Evolutionary conservation across 495 filamentous ascomycete species (phyloP).

Genomic region (Neurospora intermedia): DNA sequence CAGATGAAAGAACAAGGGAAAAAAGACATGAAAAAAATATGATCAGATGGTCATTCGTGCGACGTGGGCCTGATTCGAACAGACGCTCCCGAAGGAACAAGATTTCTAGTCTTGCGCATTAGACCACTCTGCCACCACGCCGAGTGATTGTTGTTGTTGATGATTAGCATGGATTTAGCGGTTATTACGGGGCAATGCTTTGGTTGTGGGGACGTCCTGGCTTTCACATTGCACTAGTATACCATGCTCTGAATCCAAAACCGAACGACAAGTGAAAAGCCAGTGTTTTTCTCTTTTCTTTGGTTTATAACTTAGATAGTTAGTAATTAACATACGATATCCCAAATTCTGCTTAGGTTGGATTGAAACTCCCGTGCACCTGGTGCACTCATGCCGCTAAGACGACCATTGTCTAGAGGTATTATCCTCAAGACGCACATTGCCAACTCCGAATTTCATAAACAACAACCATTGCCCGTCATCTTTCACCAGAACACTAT

Average conservation of each 20-base stretch:
- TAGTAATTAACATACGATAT: neutral
- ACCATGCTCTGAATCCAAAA: too few relatives aligned
- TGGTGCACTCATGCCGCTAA: neutral
- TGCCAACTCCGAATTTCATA: too few relatives aligned
- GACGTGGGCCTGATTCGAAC: neutral
- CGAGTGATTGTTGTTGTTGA: neutral
- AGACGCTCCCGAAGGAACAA: too few relatives aligned
- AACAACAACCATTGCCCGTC: neutral
- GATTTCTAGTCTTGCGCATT: neutral
- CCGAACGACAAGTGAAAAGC: neutral
- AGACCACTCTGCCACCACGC: neutral
- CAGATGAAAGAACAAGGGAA: too few relatives aligned
- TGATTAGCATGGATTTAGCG: neutral
- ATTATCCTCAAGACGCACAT: neutral
- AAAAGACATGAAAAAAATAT: neutral
- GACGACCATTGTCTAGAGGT: neutral
- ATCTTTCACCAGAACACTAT: neutral
- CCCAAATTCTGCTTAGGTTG: neutral
- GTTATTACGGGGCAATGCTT: too few relatives aligned
- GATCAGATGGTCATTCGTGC: neutral
- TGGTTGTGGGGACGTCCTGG: too few relatives aligned
- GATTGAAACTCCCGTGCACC: neutral
- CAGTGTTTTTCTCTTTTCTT: neutral
- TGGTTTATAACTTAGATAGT: neutral
- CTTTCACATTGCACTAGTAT: too few relatives aligned